phyloP scores from a whole-genome alignment of 1,284 basidiomycete genomes.

The Peniophora sp. region DNA sequence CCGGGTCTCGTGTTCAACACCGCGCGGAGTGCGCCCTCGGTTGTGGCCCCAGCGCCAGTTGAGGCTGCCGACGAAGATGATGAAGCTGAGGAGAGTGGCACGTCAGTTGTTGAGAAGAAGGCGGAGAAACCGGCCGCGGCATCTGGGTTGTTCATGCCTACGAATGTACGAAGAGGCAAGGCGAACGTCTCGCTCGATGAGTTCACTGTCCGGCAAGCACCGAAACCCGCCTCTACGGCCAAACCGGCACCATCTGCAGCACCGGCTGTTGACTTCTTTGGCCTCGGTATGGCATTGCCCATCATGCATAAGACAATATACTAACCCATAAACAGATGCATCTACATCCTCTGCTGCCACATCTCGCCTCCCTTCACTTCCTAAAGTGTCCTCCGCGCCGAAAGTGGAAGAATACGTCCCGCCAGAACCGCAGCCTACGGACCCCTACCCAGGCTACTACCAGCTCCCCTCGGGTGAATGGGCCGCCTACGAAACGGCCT shows the following conservation, averaged over 20 bases:
- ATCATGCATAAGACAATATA: conserved; percentile 8
- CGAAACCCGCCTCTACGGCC: conserved; percentile 12
- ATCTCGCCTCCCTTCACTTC: conserved; percentile 14
- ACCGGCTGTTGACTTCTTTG: conserved; percentile 61
- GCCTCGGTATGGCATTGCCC: conserved; percentile 29
- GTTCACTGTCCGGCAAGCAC: conserved; percentile 20
- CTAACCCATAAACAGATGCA: conserved; percentile 9
- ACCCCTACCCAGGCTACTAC: conserved; percentile 87
- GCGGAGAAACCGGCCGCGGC: conserved; percentile 9
- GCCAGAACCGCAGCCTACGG: conserved; percentile 66
- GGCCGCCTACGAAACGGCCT: conserved; percentile 70
- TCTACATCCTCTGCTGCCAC: conserved; percentile 16
- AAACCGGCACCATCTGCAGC: conserved; percentile 22
- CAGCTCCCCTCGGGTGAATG: conserved; percentile 74
- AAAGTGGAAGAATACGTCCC: conserved; percentile 61
- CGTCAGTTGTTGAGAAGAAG: conserved; percentile 11
- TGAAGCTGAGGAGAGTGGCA: conserved; percentile 4
- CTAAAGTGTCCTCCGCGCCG: conserved; percentile 57
- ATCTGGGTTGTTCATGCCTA: conserved; percentile 42
- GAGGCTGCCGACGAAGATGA: conserved; percentile 18
- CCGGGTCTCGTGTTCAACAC: conserved; percentile 53
- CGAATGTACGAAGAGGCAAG: conserved; percentile 48
- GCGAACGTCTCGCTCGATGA: conserved; percentile 57
- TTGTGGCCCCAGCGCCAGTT: conserved; percentile 5
- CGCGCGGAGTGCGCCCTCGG: conserved; percentile 6